Conservation (phyloP, 2,329 filamentous ascomycete genomes). For the Trichoderma citrinoviride region DNA sequence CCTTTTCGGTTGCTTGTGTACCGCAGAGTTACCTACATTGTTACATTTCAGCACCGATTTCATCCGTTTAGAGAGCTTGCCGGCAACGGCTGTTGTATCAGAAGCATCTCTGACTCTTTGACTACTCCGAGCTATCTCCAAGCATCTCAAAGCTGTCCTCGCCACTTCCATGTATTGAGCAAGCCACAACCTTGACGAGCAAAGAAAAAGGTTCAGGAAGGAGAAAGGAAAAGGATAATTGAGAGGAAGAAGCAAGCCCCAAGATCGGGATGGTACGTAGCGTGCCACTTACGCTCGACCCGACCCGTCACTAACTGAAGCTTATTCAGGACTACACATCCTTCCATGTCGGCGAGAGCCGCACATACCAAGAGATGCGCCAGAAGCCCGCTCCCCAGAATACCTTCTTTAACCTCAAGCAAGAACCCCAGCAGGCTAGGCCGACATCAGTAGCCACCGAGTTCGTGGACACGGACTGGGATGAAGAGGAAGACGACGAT, state of each 20-base stretch:
- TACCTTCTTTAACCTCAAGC: slow-evolving; percentile 60
- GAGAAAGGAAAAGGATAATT: background rate
- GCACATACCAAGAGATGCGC: slow-evolving; percentile 50
- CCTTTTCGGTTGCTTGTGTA: slow-evolving; percentile 25
- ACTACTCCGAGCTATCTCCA: background rate
- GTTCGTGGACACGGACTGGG: slow-evolving; percentile 73
- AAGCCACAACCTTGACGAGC: background rate
- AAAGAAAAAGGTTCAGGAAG: background rate
- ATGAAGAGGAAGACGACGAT: slow-evolving; percentile 52
- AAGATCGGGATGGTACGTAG: slow-evolving; percentile 36
- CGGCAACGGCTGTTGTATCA: slow-evolving; percentile 39
- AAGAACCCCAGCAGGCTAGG: slow-evolving; percentile 48
- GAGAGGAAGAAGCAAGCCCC: background rate
- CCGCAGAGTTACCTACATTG: slow-evolving; percentile 29
- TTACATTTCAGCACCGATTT: slow-evolving; percentile 20
- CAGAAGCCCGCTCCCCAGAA: slow-evolving; percentile 52
- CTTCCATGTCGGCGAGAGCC: slow-evolving; percentile 37
- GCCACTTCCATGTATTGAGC: slow-evolving; percentile 7
- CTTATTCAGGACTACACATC: slow-evolving; percentile 37
- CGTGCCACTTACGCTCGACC: too few species aligned
- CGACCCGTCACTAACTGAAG: background rate
- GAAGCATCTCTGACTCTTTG: background rate
- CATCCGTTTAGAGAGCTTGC: slow-evolving; percentile 32
- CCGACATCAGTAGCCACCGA: slow-evolving; percentile 72
- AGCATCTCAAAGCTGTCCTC: background rate